A percentile compares a stretch with the other conserved stretches of the same genome.
Evolutionary conservation across 2,329 filamentous ascomycete species (phyloP).

Genomic region (Colletotrichum camelliae): DNA sequence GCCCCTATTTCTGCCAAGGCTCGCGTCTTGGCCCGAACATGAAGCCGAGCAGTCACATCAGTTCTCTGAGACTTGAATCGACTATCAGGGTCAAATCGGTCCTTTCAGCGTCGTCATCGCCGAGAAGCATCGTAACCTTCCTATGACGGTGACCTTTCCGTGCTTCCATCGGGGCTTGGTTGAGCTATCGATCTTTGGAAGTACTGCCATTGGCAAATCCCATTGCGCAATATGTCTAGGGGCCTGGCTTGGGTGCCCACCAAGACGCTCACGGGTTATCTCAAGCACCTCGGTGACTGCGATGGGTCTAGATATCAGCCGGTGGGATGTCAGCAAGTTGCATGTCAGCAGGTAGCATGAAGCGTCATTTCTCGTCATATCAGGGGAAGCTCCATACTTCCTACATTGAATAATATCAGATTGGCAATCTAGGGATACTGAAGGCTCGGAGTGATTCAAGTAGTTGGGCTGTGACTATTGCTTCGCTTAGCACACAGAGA

Average conservation of each 20-base stretch:
- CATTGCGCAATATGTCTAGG: not conserved
- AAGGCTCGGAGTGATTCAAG: not conserved
- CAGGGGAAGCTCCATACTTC: not conserved
- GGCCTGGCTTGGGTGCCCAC: not conserved
- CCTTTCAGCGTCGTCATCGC: not conserved
- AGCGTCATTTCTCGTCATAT: not conserved
- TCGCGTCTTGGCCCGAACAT: not conserved
- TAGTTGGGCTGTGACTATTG: not conserved
- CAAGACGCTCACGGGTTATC: not conserved
- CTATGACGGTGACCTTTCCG: not conserved
- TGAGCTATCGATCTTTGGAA: not conserved
- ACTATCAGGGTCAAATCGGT: not conserved
- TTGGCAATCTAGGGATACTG: not conserved
- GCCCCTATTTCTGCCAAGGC: rapidly evolving
- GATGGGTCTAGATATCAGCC: not conserved
- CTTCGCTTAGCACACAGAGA: rapidly evolving
- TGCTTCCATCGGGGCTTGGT: not conserved
- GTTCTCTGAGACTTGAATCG: not conserved
- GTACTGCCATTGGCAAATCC: not conserved
- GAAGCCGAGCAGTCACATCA: rapidly evolving
- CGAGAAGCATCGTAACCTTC: not conserved
- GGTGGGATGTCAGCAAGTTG: not conserved
- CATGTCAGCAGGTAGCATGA: not conserved
- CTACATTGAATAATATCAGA: not conserved
- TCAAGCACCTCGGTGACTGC: not conserved